phyloP scores from a whole-genome alignment of 2,329 filamentous ascomycete species.

The Lachnellula willkommii region DNA sequence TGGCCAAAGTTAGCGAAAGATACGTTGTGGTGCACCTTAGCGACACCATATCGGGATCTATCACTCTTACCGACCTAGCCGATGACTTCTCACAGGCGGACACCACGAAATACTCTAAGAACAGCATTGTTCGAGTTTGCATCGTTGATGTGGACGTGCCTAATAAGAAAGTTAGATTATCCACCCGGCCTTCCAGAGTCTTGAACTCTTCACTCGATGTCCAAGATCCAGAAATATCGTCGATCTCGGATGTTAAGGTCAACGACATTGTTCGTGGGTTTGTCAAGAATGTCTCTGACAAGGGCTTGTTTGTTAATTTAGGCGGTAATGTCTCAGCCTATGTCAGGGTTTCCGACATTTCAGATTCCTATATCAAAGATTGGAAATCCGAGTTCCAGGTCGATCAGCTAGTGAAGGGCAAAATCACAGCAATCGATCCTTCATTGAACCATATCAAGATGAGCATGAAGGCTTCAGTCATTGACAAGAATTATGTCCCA shows the following conservation, averaged over 20 bases:
- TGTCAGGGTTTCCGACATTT: slow-evolving; percentile 81
- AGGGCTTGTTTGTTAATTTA: slow-evolving; percentile 80
- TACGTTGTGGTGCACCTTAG: slow-evolving; percentile 82
- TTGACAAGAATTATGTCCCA: slow-evolving; percentile 73
- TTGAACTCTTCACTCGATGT: slow-evolving; percentile 79
- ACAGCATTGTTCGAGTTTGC: slow-evolving; percentile 83
- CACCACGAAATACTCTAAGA: slow-evolving; percentile 69
- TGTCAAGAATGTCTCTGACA: slow-evolving; percentile 82
- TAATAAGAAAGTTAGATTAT: slow-evolving; percentile 81
- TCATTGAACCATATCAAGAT: slow-evolving; percentile 70
- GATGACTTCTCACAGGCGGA: slow-evolving; percentile 83
- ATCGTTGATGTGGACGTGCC: slow-evolving; percentile 72
- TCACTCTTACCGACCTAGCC: slow-evolving; percentile 75
- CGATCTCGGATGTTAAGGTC: slow-evolving; percentile 62
- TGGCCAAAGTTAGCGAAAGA: slow-evolving; percentile 81
- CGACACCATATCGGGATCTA: slow-evolving; percentile 70
- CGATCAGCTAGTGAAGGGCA: slow-evolving; percentile 86
- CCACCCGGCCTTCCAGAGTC: slow-evolving; percentile 79
- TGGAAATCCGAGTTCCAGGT: slow-evolving; percentile 88
- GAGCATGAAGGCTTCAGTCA: slow-evolving; percentile 77
- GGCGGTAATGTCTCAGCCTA: slow-evolving; percentile 77
- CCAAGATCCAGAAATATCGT: slow-evolving; percentile 72
- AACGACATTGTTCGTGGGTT: slow-evolving; percentile 86
- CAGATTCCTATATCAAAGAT: slow-evolving; percentile 86
- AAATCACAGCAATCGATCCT: slow-evolving; percentile 67